A percentile compares a stretch with the other conserved stretches of the same genome.
These are phyloP conservation scores for Xylariales sp. DNA, from an alignment of 2,329 filamentous ascomycete species.

Conservation along the genomic window DNA sequence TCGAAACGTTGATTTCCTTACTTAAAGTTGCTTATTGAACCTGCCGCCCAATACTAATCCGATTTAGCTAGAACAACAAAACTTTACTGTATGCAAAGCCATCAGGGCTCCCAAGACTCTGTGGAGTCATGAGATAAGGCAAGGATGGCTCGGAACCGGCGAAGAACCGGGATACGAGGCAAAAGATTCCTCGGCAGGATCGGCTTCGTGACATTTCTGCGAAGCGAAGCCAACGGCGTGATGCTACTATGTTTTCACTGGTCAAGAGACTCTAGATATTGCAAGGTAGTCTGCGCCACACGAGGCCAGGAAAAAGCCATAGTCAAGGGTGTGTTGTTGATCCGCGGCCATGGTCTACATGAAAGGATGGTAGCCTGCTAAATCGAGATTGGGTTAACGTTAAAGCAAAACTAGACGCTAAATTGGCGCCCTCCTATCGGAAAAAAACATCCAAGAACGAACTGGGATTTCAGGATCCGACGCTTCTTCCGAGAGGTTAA, in stretches of 20 bases:
- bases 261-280: slow-evolving; percentile 2
- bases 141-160: not conserved
- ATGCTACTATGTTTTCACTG: slow-evolving; percentile 8
- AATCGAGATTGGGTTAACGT: slow-evolving; percentile 8
- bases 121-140: slow-evolving; percentile 9
- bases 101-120: not conserved
- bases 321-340: not conserved
- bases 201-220: not conserved
- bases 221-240: not conserved
- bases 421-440: not conserved
- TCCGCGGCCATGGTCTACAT: not conserved
- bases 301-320: not conserved
- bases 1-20: not conserved
- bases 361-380: not conserved
- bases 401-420: not conserved
- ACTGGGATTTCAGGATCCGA: slow-evolving; percentile 8
- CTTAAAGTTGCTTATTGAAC: not conserved
- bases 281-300: slow-evolving; percentile 2
- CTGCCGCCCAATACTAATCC: not conserved
- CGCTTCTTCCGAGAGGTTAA: slow-evolving; percentile 15
- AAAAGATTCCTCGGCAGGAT: not conserved
- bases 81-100: slow-evolving; percentile 28
- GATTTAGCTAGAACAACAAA: slow-evolving; percentile 6
- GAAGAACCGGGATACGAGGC: slow-evolving; percentile 13
- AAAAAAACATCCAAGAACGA: slow-evolving; percentile 2